These are phyloP conservation scores for Lithospermum erythrorhizon DNA, from an alignment of 257 asterid species.

Conservation along the genomic window DNA sequence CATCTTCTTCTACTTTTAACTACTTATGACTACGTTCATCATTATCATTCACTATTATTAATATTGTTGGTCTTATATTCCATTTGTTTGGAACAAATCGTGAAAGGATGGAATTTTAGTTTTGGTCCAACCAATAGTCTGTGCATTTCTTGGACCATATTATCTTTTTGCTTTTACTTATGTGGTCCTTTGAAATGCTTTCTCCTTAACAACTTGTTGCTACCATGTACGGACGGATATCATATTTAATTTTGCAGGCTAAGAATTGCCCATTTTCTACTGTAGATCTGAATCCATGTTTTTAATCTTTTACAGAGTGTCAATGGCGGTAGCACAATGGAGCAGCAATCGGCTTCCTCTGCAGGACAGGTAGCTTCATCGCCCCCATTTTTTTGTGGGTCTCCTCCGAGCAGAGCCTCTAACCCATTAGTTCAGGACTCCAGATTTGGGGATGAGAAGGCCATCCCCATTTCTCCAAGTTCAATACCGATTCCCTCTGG, in stretches of 20 bases:
- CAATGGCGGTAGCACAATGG: constrained; percentile 18
- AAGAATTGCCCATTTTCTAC: background rate
- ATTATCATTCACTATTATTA: background rate
- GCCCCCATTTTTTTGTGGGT: constrained; percentile 99
- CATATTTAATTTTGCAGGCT: too few species aligned
- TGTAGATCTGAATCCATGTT: background rate
- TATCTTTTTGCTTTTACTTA: background rate
- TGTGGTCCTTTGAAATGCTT: background rate
- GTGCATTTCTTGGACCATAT: background rate
- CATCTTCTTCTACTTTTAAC: background rate
- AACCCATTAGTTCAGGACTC: constrained; percentile 95
- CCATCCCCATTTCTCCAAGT: constrained; percentile 53
- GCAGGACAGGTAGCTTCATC: constrained; percentile 67
- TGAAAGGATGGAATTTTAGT: constrained; percentile 3
- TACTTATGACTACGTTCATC: background rate
- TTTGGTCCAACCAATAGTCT: background rate
- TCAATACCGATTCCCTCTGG: constrained; percentile 50
- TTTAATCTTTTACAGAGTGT: constrained; percentile 40
- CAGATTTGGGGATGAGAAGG: constrained; percentile 60
- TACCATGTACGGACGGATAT: too few species aligned
- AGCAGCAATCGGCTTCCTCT: constrained; percentile 27
- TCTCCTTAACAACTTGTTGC: too few species aligned
- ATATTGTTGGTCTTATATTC: background rate
- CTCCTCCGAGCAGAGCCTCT: constrained; percentile 99
- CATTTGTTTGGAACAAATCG: background rate